Evolutionary conservation across 2,329 filamentous ascomycete genomes (phyloP), one percentile per base, ranked within the genome.

Genomic region (Rutstroemia sp.): DNA sequence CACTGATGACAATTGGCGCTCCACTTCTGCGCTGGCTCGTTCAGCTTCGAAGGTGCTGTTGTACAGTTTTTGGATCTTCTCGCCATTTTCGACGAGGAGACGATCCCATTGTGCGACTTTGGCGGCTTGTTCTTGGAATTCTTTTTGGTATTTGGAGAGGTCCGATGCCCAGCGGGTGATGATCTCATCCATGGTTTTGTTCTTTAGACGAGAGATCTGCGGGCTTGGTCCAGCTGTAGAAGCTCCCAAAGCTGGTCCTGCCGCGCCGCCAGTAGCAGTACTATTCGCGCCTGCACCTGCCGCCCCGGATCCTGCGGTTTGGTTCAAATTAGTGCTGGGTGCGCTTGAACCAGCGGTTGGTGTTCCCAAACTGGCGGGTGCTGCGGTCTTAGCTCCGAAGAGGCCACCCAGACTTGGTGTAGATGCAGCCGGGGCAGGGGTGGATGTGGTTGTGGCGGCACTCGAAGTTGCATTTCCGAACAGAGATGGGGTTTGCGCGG

Each of bases 151-250:
- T 68, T 95, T 95, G 53, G 91, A 88, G 50, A 99, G 77, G 68
- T 97, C 94, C 0, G 91, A 90, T 2, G 94, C 94, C 94, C 94
- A 99, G 34, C 91, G 85, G 4, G 90, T 96, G 63, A 99, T 91
- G 61, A 99, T 96, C 70, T 99, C 94, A 68, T 99, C 94, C 88
- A 99, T 96, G 0, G 92, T 96, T 75, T 96, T 97, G 73, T 96
- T 96, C 77, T 96, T 96, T 39, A 99, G 78, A 27, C 94, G 87
- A 4, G 92, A 94, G 66, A 95, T 84, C 57, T 91, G 86, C 16
- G 94, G 92, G 2, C 86, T 77, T 1, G 92, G 90, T 0, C 92
- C 92, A 37, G 83, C 78, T 3, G 89, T 95, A 1, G 91, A 95
- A 27, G 85, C 83, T 17, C 83, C 84, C 49, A 92, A 73, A 27